A percentile compares a stretch with the other conserved stretches of the same genome.
These are phyloP conservation scores for Eutypella sp. DNA, from an alignment of 2,329 filamentous ascomycete species.

Conservation along the genomic window DNA sequence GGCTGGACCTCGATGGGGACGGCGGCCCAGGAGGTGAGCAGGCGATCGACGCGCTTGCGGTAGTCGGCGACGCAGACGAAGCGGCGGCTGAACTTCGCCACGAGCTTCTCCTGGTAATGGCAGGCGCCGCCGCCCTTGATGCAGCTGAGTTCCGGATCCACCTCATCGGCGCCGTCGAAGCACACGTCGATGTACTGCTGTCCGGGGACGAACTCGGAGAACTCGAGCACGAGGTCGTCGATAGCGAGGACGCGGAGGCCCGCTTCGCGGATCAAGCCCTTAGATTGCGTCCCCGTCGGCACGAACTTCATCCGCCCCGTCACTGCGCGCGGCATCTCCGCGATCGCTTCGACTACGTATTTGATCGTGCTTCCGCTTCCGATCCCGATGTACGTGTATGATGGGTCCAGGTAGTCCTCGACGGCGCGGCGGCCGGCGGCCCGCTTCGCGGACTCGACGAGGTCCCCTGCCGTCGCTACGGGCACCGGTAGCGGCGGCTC, in stretches of 20 bases:
- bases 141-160: conserved; percentile 89
- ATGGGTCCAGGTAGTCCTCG: conserved; percentile 68
- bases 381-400: conserved; percentile 81
- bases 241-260: conserved; percentile 74
- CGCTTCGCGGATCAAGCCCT: conserved; percentile 75
- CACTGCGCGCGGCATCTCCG: conserved; percentile 48
- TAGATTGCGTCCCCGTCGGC: conserved; percentile 87
- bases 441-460: conserved; percentile 8
- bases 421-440: conserved; percentile 68
- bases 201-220: conserved; percentile 32
- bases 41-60: conserved; percentile 75
- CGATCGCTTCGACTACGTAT: conserved; percentile 80
- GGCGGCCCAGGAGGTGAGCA: conserved; percentile 70
- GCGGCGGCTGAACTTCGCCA: conserved; percentile 76
- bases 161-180: conserved; percentile 96
- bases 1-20: conserved; percentile 95
- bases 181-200: conserved; percentile 70
- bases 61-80: conserved; percentile 92
- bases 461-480: conserved; percentile 9
- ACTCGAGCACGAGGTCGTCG: conserved; percentile 62
- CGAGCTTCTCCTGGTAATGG: conserved; percentile 94
- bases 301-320: conserved; percentile 72
- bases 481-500: conserved; percentile 7
- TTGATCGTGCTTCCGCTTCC: conserved; percentile 79
- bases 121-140: conserved; percentile 99